phyloP scores from a whole-genome alignment of 1,139 yeast species.

The Debaryomyces singareniensis region DNA sequence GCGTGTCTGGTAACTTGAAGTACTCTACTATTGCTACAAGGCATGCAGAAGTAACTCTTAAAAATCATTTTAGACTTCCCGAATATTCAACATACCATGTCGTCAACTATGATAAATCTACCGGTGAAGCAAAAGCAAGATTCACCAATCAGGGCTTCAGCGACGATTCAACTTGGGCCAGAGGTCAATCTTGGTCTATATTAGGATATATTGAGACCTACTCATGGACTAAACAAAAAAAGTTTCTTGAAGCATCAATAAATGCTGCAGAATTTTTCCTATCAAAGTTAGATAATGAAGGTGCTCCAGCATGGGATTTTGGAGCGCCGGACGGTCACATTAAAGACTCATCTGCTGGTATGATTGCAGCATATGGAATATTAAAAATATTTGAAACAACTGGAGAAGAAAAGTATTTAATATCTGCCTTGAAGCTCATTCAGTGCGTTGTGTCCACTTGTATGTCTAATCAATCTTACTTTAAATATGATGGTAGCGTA shows the following conservation, averaged over 20 bases:
- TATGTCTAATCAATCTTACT: constrained; percentile 5
- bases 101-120: no score
- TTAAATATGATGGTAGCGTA: constrained; percentile 8
- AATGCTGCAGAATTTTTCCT: constrained; percentile 14
- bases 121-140: no score
- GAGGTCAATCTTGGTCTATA: constrained; percentile 24
- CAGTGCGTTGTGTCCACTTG: constrained; percentile 5
- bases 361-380: constrained; percentile 19
- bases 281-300: constrained; percentile 14
- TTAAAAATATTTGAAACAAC: constrained; percentile 13
- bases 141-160: constrained; percentile 19
- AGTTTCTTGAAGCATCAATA: constrained; percentile 16
- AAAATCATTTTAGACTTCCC: no score
- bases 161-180: constrained; percentile 20
- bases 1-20: no score
- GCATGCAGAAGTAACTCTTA: no score
- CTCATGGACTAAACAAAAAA: constrained; percentile 13
- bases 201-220: constrained; percentile 17
- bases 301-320: constrained; percentile 22
- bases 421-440: constrained; percentile 7
- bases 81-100: no score
- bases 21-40: no score
- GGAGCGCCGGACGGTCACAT: constrained; percentile 17
- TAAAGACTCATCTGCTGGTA: constrained; percentile 20
- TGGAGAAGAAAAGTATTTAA: constrained; percentile 7